phyloP scores from a whole-genome alignment of 495 filamentous ascomycete genomes.

The Chaetomidium leptoderma region DNA sequence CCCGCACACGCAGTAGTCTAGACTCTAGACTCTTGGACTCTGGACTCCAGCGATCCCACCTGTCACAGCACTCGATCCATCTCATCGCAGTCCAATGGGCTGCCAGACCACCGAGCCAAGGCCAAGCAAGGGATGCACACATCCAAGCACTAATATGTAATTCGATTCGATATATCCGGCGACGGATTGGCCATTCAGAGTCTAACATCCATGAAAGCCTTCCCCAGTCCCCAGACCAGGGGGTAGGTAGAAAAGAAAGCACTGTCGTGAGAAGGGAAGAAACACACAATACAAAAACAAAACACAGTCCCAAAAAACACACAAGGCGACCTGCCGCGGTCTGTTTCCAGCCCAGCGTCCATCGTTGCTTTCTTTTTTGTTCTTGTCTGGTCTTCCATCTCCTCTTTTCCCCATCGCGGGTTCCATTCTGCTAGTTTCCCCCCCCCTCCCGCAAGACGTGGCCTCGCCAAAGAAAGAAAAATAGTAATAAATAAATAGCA shows the following conservation, averaged over 20 bases:
- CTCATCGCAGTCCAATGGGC: not conserved
- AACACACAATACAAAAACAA: not conserved
- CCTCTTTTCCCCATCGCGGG: not conserved
- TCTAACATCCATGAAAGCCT: slow-evolving; percentile 22
- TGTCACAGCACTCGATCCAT: not conserved
- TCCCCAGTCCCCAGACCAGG: not conserved
- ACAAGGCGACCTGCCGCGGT: not conserved
- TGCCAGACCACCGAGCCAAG: not conserved
- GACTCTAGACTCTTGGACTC: no score
- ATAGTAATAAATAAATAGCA: slow-evolving; percentile 6
- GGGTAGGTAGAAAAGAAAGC: not conserved
- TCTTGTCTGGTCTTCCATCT: not conserved
- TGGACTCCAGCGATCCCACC: not conserved
- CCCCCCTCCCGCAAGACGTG: not conserved
- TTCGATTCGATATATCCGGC: slow-evolving; percentile 26
- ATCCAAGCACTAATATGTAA: not conserved
- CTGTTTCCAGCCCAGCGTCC: not conserved
- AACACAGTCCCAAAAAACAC: not conserved
- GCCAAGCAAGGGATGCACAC: not conserved
- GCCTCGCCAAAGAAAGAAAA: slow-evolving; percentile 2
- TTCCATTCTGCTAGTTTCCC: slow-evolving; percentile 8
- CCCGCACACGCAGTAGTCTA: slow-evolving; percentile 7
- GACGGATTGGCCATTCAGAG: slow-evolving; percentile 23
- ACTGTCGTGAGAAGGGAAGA: not conserved
- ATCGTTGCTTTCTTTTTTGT: not conserved